Evolutionary conservation across 441 rosid species (phyloP).

Genomic region (Pelargonium cotyledonis): DNA sequence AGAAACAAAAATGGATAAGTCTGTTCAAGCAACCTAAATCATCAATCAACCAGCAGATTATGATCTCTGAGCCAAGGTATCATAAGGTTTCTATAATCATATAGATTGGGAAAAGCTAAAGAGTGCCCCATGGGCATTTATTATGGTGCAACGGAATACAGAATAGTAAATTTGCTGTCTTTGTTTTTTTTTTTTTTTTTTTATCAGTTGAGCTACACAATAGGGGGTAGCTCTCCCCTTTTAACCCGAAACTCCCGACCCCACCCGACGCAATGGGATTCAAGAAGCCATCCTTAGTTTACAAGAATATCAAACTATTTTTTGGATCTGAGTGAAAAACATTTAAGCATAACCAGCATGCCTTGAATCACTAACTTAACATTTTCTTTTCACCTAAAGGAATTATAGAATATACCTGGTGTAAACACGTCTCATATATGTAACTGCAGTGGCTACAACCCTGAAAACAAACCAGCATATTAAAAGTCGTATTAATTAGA

Average conservation of each 20-base stretch:
- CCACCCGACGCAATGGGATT: too few relatives aligned
- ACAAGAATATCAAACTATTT: not conserved
- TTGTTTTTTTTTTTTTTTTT: too few relatives aligned
- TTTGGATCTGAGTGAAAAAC: not conserved
- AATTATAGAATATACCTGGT: conserved; percentile 44
- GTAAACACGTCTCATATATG: conserved; percentile 92
- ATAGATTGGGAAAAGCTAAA: not conserved
- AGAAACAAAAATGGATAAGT: not conserved
- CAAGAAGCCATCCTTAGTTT: not conserved
- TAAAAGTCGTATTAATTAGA: conserved; percentile 13
- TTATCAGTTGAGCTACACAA: too few relatives aligned
- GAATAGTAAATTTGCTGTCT: not conserved
- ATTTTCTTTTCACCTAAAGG: conserved; percentile 12
- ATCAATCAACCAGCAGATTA: conserved; percentile 1
- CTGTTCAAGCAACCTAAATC: not conserved
- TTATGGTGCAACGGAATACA: too few relatives aligned
- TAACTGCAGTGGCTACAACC: conserved; percentile 82
- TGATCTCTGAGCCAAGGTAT: not conserved
- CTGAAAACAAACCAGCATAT: conserved; percentile 38
- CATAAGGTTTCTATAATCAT: not conserved
- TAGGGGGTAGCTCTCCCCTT: too few relatives aligned
- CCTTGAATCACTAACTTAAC: not conserved
- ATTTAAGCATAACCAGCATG: conserved; percentile 6
- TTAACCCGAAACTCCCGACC: too few relatives aligned
- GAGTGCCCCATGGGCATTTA: too few relatives aligned